phyloP scores from a whole-genome alignment of 192 early-diverging fungal genomes.

The Linnemannia exigua region DNA sequence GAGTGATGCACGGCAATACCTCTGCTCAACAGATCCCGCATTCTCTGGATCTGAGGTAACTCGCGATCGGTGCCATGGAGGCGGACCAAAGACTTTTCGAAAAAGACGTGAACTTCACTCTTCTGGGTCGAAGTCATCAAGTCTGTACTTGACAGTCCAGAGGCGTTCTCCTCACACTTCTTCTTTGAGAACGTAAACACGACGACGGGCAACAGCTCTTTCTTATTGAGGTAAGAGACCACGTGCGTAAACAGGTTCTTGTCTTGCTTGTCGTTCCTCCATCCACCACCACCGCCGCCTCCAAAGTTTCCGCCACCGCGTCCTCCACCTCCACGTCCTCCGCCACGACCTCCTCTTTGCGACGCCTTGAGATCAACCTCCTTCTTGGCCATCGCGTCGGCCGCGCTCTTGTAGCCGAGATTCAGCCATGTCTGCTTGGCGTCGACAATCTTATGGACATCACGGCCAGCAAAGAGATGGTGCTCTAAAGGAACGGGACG shows the following conservation, averaged over 20 bases:
- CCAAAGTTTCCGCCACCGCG: constrained; percentile 53
- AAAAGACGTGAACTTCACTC: constrained; percentile 89
- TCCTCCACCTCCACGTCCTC: constrained; percentile 59
- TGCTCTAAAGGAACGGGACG: constrained; percentile 98
- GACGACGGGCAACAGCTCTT: constrained; percentile 87
- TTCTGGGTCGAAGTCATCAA: constrained; percentile 80
- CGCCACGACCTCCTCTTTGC: constrained; percentile 56
- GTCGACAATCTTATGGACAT: constrained; percentile 93
- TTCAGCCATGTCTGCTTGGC: constrained; percentile 75
- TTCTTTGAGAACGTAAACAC: constrained; percentile 97
- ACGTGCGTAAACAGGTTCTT: constrained; percentile 88
- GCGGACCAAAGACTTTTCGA: constrained; percentile 84
- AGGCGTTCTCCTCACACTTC: constrained; percentile 94
- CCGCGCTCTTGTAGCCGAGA: constrained; percentile 78
- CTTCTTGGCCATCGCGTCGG: constrained; percentile 77
- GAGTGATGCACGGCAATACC: constrained; percentile 99
- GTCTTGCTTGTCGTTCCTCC: constrained; percentile 68
- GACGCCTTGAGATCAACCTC: constrained; percentile 65
- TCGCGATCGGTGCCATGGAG: constrained; percentile 88
- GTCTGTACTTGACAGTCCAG: constrained; percentile 83
- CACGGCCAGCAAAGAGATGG: constrained; percentile 88
- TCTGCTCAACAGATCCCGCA: constrained; percentile 86
- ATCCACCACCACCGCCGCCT: constrained; percentile 64
- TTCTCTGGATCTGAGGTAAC: constrained; percentile 90
- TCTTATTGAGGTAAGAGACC: constrained; percentile 80